Evolutionary conservation across 1,139 yeast species (phyloP).

Genomic region (Lodderomyces orthopsilosis): DNA sequence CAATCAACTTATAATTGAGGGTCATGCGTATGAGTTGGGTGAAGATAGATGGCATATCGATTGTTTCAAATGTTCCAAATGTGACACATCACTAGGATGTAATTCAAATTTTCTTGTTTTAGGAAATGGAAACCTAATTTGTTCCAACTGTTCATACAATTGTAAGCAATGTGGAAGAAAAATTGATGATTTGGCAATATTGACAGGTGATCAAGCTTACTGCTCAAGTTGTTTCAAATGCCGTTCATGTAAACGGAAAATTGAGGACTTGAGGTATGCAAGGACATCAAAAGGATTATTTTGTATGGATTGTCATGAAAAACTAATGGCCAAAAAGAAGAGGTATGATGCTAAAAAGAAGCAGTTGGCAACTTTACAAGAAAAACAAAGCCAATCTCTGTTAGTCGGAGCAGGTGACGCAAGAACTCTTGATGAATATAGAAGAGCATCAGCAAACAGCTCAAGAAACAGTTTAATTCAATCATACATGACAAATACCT

Average conservation of each 20-base stretch:
- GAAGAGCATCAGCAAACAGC: constrained; percentile 9
- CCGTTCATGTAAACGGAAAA: constrained; percentile 81
- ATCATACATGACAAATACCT: constrained; percentile 10
- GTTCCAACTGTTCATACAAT: constrained; percentile 86
- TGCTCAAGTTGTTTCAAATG: constrained; percentile 91
- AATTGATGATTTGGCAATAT: constrained; percentile 92
- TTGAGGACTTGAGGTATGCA: constrained; percentile 89
- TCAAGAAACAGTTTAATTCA: constrained; percentile 15
- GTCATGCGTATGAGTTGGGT: constrained; percentile 81
- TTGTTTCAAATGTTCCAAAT: constrained; percentile 87
- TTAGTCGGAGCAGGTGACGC: constrained; percentile 3
- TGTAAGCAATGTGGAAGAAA: constrained; percentile 87
- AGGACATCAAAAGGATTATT: constrained; percentile 91
- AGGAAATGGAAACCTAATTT: constrained; percentile 89
- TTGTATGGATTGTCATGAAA: constrained; percentile 91
- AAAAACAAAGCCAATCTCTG: constrained; percentile 9
- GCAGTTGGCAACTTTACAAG: constrained; percentile 20
- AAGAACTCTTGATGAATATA: constrained; percentile 8
- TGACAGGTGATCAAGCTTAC: constrained; percentile 93
- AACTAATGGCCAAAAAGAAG: constrained; percentile 67
- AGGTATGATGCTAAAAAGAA: constrained; percentile 49
- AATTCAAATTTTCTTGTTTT: constrained; percentile 85
- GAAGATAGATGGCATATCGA: constrained; percentile 95
- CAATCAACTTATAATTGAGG: constrained; percentile 54
- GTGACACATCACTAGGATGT: constrained; percentile 74